Conservation (phyloP, 805 yeast genomes). For the Starmerella kuoi region DNA sequence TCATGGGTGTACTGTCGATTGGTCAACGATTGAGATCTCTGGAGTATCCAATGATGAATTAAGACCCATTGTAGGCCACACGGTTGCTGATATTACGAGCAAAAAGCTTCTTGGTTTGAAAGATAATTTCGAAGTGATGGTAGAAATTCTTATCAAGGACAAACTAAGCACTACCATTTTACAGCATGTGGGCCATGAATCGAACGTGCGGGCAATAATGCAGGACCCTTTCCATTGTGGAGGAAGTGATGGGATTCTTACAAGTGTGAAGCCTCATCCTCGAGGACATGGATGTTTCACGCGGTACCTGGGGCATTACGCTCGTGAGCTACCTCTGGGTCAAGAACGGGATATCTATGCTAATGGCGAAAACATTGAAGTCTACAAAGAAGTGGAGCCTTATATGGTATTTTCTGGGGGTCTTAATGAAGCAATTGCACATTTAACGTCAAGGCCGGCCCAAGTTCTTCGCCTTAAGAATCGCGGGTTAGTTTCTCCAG, state of each 20-base stretch:
- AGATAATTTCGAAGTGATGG: conserved; percentile 12
- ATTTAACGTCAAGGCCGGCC: conserved; percentile 15
- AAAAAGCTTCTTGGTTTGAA: background rate
- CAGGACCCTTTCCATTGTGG: conserved; percentile 13
- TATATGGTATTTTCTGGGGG: conserved; percentile 10
- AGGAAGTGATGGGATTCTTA: conserved; percentile 17
- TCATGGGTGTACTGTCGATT: conserved; percentile 18
- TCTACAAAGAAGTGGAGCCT: conserved; percentile 8
- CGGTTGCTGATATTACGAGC: conserved; percentile 4
- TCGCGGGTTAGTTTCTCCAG: conserved; percentile 8
- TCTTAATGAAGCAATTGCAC: conserved; percentile 12
- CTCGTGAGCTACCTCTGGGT: conserved; percentile 14
- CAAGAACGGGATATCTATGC: conserved; percentile 12
- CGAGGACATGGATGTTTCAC: conserved; percentile 17
- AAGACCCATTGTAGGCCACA: conserved; percentile 8
- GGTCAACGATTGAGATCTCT: conserved; percentile 17
- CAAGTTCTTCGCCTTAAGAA: conserved; percentile 6
- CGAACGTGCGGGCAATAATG: conserved; percentile 15
- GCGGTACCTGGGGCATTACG: conserved; percentile 17
- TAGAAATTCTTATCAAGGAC: conserved; percentile 9
- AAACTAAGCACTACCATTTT: conserved; percentile 12
- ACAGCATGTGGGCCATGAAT: conserved; percentile 19
- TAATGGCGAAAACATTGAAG: conserved; percentile 1
- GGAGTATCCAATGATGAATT: conserved; percentile 11
- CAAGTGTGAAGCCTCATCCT: conserved; percentile 16